Evolutionary conservation across 306 rosid species (phyloP).

Genomic region (Parietaria judaica): DNA sequence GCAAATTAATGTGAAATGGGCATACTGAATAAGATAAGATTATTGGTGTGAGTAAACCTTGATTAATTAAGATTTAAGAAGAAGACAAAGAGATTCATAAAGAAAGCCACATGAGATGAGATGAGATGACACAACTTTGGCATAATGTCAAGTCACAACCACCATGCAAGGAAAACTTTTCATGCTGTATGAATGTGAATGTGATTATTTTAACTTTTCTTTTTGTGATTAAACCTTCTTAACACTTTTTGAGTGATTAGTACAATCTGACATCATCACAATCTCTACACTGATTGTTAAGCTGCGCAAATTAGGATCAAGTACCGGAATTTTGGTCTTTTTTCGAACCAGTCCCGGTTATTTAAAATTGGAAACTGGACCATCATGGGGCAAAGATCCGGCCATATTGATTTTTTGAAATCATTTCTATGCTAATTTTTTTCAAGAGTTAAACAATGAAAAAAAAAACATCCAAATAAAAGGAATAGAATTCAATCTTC

Average conservation of each 20-base stretch:
- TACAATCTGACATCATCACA: background rate
- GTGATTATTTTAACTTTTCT: background rate
- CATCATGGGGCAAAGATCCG: no score
- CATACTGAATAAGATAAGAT: background rate
- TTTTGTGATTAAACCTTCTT: background rate
- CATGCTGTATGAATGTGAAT: no score
- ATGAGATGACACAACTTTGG: slow-evolving; percentile 3
- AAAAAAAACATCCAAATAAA: no score
- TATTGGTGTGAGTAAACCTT: no score
- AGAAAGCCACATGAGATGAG: background rate
- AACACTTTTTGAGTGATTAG: background rate
- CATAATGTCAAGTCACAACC: slow-evolving; percentile 5
- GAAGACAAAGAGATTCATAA: background rate
- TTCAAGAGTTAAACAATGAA: no score
- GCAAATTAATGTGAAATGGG: background rate
- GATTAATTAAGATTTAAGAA: background rate
- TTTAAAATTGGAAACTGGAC: no score
- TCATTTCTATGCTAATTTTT: no score
- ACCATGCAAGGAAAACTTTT: background rate
- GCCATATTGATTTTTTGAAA: no score
- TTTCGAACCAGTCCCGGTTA: no score
- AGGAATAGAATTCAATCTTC: no score
- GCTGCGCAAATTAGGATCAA: no score
- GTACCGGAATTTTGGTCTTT: no score
- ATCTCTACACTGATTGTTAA: background rate